Base-by-base conservation (phyloP, 257 asterid genomes). In the Buddleja alternifolia region DNA sequence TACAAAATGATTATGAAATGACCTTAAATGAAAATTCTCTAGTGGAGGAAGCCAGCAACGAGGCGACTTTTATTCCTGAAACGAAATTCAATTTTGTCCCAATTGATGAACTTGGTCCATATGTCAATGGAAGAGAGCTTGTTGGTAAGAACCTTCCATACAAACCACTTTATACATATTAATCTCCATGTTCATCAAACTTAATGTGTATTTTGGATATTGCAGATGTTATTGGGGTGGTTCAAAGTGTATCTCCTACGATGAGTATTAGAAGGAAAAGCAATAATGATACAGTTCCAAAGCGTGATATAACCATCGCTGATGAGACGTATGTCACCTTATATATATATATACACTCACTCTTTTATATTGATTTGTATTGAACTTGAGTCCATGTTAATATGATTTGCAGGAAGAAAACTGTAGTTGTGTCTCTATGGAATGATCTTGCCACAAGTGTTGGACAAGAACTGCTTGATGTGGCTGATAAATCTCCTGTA, bases 271-370 rank as follows among this genome's bases (percentile, higher is more conserved):
- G 90, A 73, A 87, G 99, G 85, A 94, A 91, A 64, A 84, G 63
- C 69, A 79, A 94, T 79, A 83, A 88, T n/a, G 97, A 91, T 75
- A 75, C 77, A 9, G 19, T 89, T 42, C 92, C 97, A 11, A 94
- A 94, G 79, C 97, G 97, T 44, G 99, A 94, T 45, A 87, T 94
- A 69, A 90, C 91, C 11, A 86, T 94, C 42, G 97, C 99, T 46
- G 98, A 94, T 83, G 88, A 81, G 72, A 80, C 98, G 97, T 91
- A 88, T 11, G 93, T 6, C 25, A n/a, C 24, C 25, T 46, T 16
- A n/a, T n/a, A n/a, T n/a, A n/a, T n/a, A n/a, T n/a, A n/a, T n/a
- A n/a, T n/a, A n/a, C n/a, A n/a, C n/a, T n/a, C n/a, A n/a, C 50
- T 53, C 7, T 11, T 7, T 41, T 24, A 17, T 29, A 0, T 77